Conservation (phyloP, 2,329 filamentous ascomycete genomes). For the Colletotrichum limetticola region DNA sequence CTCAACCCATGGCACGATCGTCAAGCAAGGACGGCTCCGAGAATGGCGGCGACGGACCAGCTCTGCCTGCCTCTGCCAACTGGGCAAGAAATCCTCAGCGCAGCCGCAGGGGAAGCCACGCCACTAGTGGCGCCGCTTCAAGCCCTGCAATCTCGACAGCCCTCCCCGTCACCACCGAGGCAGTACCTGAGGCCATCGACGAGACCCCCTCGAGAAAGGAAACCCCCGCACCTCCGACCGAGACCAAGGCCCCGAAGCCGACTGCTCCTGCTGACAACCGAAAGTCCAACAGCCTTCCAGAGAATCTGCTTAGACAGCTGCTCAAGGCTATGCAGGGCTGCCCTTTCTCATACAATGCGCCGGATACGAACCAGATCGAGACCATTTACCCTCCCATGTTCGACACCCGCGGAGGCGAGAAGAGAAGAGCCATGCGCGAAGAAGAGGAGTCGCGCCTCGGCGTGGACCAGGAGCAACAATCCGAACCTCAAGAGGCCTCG, state of each 20-base stretch:
- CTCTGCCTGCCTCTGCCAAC: slow-evolving; percentile 91
- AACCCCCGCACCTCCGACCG: slow-evolving; percentile 36
- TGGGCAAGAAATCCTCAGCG: slow-evolving; percentile 82
- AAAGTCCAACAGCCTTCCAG: slow-evolving; percentile 27
- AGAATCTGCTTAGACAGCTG: slow-evolving; percentile 46
- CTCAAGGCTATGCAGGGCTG: slow-evolving; percentile 51
- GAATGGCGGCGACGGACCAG: slow-evolving; percentile 81
- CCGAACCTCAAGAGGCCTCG: slow-evolving; percentile 57
- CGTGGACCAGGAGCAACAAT: slow-evolving; percentile 59
- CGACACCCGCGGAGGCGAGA: slow-evolving; percentile 83
- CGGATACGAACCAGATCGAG: slow-evolving; percentile 35
- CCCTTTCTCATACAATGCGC: slow-evolving; percentile 41
- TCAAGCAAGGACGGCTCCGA: slow-evolving; percentile 82
- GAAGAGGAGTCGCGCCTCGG: slow-evolving; percentile 69
- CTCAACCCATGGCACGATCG: slow-evolving; percentile 78
- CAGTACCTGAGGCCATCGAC: slow-evolving; percentile 56
- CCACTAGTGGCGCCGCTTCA: slow-evolving; percentile 82
- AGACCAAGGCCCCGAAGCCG: slow-evolving; percentile 9
- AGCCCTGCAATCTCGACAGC: slow-evolving; percentile 80
- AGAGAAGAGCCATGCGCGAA: slow-evolving; percentile 80
- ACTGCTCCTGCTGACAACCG: neutral
- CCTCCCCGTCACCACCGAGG: slow-evolving; percentile 64
- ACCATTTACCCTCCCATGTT: slow-evolving; percentile 75
- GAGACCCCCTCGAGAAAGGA: slow-evolving; percentile 46
- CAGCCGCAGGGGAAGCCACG: slow-evolving; percentile 80